Percentiles rank a stretch among this genome's conserved stretches.
phyloP scores from a whole-genome alignment of 2,329 filamentous ascomycete species.

The Sordariomycetes sp. region DNA sequence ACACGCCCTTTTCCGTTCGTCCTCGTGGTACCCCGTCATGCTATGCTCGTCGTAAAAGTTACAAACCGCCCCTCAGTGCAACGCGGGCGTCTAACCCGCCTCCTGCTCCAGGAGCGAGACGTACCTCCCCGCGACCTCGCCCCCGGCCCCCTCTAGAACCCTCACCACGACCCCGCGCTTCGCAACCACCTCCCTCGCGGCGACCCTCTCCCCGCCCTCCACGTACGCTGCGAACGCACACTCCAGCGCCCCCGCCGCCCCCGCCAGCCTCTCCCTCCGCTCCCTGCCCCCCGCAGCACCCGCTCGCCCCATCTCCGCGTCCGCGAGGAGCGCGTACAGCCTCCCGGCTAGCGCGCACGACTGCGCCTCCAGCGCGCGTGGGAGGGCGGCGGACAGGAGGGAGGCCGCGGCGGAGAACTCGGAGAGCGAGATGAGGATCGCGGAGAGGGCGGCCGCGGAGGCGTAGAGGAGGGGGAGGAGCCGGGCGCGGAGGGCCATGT shows the following conservation, averaged over 20 bases:
- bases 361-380: constrained; percentile 64
- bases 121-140: constrained; percentile 57
- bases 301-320: constrained; percentile 70
- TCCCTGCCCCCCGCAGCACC: constrained; percentile 27
- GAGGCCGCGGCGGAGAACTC: constrained; percentile 59
- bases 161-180: constrained; percentile 75
- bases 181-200: constrained; percentile 67
- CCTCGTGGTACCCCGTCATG: background rate
- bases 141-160: constrained; percentile 53
- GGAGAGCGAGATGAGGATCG: constrained; percentile 56
- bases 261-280: constrained; percentile 44
- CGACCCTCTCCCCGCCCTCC: constrained; percentile 50
- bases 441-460: constrained; percentile 54
- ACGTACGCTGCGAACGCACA: constrained; percentile 55
- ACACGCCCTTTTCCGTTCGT: background rate
- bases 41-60: background rate
- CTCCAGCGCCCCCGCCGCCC: constrained; percentile 50
- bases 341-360: constrained; percentile 50
- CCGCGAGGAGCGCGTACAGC: constrained; percentile 61
- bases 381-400: constrained; percentile 59
- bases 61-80: background rate
- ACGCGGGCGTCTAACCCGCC: background rate
- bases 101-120: constrained; percentile 37
- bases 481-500: constrained; percentile 58
- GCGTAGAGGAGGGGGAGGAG: constrained; percentile 64